Evolutionary conservation across 2,329 filamentous ascomycete species (phyloP).

Genomic region (Ophiocordyceps camponoti-rufipedis): DNA sequence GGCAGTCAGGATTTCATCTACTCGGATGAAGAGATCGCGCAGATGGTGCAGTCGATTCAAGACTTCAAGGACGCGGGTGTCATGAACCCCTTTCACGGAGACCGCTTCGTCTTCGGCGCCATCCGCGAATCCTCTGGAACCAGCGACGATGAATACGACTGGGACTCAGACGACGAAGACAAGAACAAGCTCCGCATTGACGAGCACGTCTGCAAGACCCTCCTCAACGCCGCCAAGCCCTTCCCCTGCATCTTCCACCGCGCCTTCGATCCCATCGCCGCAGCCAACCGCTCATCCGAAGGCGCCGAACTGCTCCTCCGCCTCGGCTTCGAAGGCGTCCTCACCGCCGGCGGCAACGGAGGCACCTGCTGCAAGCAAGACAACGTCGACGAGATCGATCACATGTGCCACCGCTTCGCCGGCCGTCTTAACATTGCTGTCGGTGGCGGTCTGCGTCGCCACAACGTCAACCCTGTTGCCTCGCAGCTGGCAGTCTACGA

Average conservation of each 20-base stretch:
- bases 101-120: slow-evolving; percentile 39
- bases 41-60: slow-evolving; percentile 23
- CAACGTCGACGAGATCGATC: slow-evolving; percentile 19
- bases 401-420: slow-evolving; percentile 13
- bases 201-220: slow-evolving; percentile 15
- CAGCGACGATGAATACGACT: slow-evolving; percentile 1
- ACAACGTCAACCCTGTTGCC: slow-evolving; percentile 16
- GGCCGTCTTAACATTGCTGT: slow-evolving; percentile 27
- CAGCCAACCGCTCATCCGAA: slow-evolving; percentile 4
- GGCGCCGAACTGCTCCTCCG: slow-evolving; percentile 15
- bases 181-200: slow-evolving; percentile 16
- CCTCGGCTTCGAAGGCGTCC: slow-evolving; percentile 30
- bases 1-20: slow-evolving; percentile 28
- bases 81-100: slow-evolving; percentile 21
- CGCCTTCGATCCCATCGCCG: slow-evolving; percentile 32
- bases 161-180: too few species aligned
- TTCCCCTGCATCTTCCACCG: slow-evolving; percentile 34
- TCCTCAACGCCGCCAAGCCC: slow-evolving; percentile 23
- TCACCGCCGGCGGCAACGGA: slow-evolving; percentile 33
- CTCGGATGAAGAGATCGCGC: slow-evolving; percentile 19
- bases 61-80: slow-evolving; percentile 18
- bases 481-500: slow-evolving; percentile 8
- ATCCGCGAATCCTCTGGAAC: slow-evolving; percentile 7
- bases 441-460: slow-evolving; percentile 29
- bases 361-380: slow-evolving; percentile 11